Evolutionary conservation across 2,329 filamentous ascomycete species (phyloP), one percentile per base, ranked within the genome.

Genomic region (Alternaria hordeiaustralica): DNA sequence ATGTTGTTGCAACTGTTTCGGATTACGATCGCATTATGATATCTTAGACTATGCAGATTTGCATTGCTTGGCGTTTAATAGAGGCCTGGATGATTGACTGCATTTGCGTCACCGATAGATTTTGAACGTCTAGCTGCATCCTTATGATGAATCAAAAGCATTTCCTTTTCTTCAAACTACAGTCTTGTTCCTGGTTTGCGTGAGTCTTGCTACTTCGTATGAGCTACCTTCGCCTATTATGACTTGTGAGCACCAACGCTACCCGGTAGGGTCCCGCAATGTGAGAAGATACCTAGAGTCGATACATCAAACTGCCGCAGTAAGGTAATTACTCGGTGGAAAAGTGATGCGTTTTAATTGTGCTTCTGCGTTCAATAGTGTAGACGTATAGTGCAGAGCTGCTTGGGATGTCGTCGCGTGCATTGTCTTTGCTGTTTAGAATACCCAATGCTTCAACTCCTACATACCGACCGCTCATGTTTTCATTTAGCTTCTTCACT

Each of bases 11-110:
- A 55, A 53, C 53, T 61, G 49, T 61, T 65, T 60, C 53, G 62
- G 36, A 41, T 63, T 36, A 45, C 9, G 51, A 60, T 56, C 41
- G 63, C 56, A 63, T 62, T 43, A 61, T 53, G 47, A 58, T 62
- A 65, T 63, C 61, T 63, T 63, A 63, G 61, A 63, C 55, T 58
- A 54, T 60, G 59, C 62, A 65, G 53, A 66, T 45, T 64, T 71
- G 69, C 68, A 69, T 72, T 61, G 68, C 57, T 63, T 36, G 68
- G 70, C 67, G 67, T 71, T 71, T 45, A 60, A 57, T 70, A 70
- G 67, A 70, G 43, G 56, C 63, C 55, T 61, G 60, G 18, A 54
- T 62, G 49, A 41, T 23, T 59, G 60, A 50, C 33, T 59, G 57
- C 50, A 60, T 59, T 58, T 46, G 58, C 64, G 53, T 55, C 54